phyloP scores from a whole-genome alignment of 2,329 filamentous ascomycete species.

The Plectosphaerella plurivora region DNA sequence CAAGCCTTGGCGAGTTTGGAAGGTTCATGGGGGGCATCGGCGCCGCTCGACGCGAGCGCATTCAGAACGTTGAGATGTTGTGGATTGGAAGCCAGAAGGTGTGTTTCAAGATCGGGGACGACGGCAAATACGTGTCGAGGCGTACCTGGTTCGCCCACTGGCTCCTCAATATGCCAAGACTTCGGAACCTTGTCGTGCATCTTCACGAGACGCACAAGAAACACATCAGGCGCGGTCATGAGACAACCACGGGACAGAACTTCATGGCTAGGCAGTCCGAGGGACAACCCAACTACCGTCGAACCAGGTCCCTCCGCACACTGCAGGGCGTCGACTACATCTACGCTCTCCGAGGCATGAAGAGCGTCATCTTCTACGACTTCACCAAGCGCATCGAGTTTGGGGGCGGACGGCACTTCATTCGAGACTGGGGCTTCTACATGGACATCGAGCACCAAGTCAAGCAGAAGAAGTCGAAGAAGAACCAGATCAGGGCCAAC shows the following conservation, averaged over 20 bases:
- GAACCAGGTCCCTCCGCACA: constrained; percentile 28
- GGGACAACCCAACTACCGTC: constrained; percentile 34
- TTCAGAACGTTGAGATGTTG: constrained; percentile 40
- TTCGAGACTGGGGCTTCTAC: constrained; percentile 26
- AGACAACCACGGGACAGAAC: constrained; percentile 15
- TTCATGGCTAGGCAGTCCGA: constrained; percentile 23
- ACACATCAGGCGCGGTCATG: constrained; percentile 31
- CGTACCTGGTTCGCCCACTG: constrained; percentile 30
- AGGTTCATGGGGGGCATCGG: constrained; percentile 40
- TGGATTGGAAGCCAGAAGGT: constrained; percentile 33
- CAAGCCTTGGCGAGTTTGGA: constrained; percentile 46
- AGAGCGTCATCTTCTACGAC: constrained; percentile 36
- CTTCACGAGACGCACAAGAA: constrained; percentile 27
- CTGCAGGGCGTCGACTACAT: constrained; percentile 42
- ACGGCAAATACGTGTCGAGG: constrained; percentile 25
- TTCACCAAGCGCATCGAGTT: constrained; percentile 14
- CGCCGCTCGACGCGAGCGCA: constrained; percentile 27
- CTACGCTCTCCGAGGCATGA: constrained; percentile 36
- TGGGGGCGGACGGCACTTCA: constrained; percentile 4
- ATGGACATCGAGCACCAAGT: constrained; percentile 23
- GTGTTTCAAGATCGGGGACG: background rate
- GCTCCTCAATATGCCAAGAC: constrained; percentile 28
- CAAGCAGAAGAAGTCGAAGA: constrained; percentile 14
- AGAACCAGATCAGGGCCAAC: constrained; percentile 8
- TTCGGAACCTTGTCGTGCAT: constrained; percentile 35